Conservation (phyloP, 129 eudicot genomes). For the Ambrosia artemisiifolia region DNA sequence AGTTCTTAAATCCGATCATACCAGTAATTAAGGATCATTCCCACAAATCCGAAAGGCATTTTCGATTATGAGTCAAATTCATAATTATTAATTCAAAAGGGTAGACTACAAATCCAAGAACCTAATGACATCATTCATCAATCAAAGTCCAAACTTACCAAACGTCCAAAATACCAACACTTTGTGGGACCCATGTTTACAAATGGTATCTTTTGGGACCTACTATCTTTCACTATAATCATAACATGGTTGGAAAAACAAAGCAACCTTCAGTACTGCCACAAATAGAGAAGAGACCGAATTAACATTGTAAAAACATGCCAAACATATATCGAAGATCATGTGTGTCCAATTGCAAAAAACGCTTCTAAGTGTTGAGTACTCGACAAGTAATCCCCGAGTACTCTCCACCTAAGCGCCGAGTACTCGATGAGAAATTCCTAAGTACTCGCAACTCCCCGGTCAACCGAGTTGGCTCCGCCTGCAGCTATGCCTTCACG, state of each 20-base stretch:
- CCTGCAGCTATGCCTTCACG: no score
- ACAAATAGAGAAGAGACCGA: conserved; percentile 7
- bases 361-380: no score
- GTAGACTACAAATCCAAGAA: not conserved
- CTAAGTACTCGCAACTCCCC: no score
- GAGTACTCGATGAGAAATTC: no score
- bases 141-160: no score
- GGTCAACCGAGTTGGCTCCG: no score
- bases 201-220: conserved; percentile 1
- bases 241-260: not conserved
- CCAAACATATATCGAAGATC: not conserved
- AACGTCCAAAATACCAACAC: conserved; percentile 1
- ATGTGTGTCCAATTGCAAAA: not conserved
- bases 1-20: no score
- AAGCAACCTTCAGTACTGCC: conserved; percentile 3
- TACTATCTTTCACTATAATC: conserved; percentile 9
- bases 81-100: not conserved
- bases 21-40: no score
- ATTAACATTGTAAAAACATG: not conserved
- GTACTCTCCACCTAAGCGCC: no score
- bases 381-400: no score
- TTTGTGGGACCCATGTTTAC: conserved; percentile 17
- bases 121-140: not conserved
- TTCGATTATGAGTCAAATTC: not conserved
- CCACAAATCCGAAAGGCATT: no score